Conservation (phyloP, 768 basidiomycete genomes). For the Gymnopilus junonius region DNA sequence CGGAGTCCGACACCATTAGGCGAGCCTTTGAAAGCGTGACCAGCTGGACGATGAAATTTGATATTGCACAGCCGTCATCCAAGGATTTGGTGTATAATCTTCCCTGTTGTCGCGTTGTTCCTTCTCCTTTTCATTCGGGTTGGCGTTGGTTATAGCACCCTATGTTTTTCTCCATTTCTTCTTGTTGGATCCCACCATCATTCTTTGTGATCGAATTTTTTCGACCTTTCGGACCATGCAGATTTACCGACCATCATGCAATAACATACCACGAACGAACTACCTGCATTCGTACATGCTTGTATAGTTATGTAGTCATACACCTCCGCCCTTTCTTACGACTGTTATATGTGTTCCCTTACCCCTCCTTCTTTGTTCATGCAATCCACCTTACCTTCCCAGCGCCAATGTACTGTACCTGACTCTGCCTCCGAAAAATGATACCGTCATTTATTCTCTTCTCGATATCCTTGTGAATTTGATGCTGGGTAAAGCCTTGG, state of each 20-base stretch:
- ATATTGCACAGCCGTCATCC: neutral
- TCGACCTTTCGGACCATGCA: neutral
- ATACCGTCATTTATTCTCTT: neutral
- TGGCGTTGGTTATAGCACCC: neutral
- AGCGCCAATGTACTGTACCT: neutral
- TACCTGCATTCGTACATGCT: slow-evolving; percentile 9
- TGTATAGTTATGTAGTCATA: slow-evolving; percentile 16
- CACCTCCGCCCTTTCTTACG: neutral
- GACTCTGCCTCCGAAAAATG: neutral
- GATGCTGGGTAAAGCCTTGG: too few relatives aligned
- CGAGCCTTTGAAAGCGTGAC: slow-evolving; percentile 13
- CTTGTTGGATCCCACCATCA: neutral
- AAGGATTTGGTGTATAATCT: neutral
- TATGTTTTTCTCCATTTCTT: neutral
- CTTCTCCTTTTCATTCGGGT: neutral
- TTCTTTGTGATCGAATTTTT: neutral
- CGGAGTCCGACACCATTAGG: slow-evolving; percentile 18
- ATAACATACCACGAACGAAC: slow-evolving; percentile 5
- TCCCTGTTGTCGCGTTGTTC: neutral
- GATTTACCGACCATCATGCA: slow-evolving; percentile 2
- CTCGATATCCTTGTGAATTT: neutral
- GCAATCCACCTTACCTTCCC: neutral
- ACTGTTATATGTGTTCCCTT: neutral
- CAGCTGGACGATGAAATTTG: neutral
- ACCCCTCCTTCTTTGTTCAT: neutral